A percentile compares a stretch with the other conserved stretches of the same genome.
Conservation (phyloP, 371 early-diverging fungal species). For the Umbelopsis sp. region DNA sequence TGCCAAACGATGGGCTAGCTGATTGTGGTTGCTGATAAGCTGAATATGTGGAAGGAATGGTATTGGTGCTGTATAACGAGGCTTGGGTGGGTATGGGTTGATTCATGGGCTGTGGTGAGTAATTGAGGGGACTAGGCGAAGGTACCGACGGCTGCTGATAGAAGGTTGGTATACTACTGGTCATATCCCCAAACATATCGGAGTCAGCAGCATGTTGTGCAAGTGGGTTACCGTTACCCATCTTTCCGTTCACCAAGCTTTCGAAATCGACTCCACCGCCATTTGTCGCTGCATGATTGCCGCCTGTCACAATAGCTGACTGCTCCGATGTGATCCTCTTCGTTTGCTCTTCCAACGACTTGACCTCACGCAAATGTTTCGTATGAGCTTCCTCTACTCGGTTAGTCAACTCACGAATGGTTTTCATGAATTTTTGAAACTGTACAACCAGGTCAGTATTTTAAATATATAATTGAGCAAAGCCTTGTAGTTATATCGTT, state of each 20-base stretch:
- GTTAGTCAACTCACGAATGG: constrained; percentile 63
- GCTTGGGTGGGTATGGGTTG: constrained; percentile 2
- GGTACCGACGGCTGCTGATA: background rate
- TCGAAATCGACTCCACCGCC: constrained; percentile 37
- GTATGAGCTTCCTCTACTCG: constrained; percentile 71
- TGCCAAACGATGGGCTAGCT: background rate
- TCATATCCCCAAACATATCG: constrained; percentile 26
- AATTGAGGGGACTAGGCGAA: constrained; percentile 11
- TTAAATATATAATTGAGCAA: background rate
- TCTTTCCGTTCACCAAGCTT: constrained; percentile 39
- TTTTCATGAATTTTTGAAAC: constrained; percentile 74
- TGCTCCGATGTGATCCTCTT: constrained; percentile 31
- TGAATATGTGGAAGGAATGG: background rate
- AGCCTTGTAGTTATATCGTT: background rate
- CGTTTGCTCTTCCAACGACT: constrained; percentile 64
- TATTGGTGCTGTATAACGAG: background rate
- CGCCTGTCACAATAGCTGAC: constrained; percentile 25
- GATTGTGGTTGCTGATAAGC: background rate
- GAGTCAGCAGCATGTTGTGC: constrained; percentile 2
- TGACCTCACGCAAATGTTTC: constrained; percentile 64
- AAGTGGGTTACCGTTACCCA: constrained; percentile 22
- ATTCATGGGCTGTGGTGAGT: constrained; percentile 19
- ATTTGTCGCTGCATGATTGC: constrained; percentile 21
- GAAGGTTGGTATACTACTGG: constrained; percentile 18
- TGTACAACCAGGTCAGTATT: constrained; percentile 20